Percentiles rank a stretch among this genome's conserved stretches.
Conservation (phyloP, 2,329 filamentous ascomycete species). For the Epichloe amarillans region DNA sequence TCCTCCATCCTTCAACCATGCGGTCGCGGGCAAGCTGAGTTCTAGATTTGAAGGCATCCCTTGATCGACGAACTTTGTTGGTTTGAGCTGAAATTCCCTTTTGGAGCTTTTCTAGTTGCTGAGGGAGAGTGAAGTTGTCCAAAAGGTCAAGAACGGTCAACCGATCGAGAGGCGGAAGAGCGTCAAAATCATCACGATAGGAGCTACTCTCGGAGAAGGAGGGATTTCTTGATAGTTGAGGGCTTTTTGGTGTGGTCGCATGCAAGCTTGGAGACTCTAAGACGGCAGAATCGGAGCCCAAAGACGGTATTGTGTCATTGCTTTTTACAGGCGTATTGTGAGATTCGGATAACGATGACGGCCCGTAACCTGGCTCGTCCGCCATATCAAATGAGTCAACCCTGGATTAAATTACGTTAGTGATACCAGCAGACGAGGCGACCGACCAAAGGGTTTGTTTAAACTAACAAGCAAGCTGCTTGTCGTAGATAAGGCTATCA, state of each 20-base stretch:
- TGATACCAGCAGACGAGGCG: neutral
- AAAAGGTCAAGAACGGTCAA: conserved; percentile 86
- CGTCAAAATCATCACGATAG: conserved; percentile 82
- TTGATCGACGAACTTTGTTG: conserved; percentile 70
- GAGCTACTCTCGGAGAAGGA: conserved; percentile 76
- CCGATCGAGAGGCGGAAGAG: conserved; percentile 76
- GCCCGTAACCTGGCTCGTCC: neutral
- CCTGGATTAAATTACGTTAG: neutral
- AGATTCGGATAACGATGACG: conserved; percentile 14
- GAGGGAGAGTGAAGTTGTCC: conserved; percentile 82
- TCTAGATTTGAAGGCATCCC: conserved; percentile 64
- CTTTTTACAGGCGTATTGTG: conserved; percentile 29
- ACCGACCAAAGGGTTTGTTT: neutral
- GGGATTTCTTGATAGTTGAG: conserved; percentile 56
- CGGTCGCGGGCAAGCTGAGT: conserved; percentile 71
- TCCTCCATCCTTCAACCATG: conserved; percentile 86
- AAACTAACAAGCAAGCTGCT: neutral
- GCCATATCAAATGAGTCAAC: conserved; percentile 1
- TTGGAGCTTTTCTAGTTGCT: conserved; percentile 84
- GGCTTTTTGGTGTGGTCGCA: conserved; percentile 32
- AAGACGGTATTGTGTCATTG: conserved; percentile 25
- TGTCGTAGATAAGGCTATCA: neutral
- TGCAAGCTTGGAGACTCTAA: conserved; percentile 39
- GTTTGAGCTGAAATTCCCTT: conserved; percentile 70
- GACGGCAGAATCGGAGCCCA: conserved; percentile 28